Conservation (phyloP, 352 stramenopile genomes). For the Globisporangium mamillatum region DNA sequence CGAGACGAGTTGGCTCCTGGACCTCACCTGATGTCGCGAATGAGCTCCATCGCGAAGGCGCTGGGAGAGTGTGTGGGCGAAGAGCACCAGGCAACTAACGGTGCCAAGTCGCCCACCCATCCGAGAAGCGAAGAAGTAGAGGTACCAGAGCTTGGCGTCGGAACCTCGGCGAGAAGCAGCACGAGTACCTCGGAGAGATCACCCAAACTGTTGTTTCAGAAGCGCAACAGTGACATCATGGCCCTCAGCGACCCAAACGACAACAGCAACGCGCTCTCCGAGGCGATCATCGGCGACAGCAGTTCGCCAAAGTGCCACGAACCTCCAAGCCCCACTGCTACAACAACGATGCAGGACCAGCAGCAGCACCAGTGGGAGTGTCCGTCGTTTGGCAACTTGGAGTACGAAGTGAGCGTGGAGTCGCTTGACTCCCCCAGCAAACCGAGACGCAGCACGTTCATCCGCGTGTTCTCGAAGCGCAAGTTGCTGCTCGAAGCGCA, state of each 20-base stretch:
- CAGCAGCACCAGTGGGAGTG: background rate
- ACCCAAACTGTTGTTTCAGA: conserved; percentile 11
- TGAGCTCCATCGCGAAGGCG: conserved; percentile 26
- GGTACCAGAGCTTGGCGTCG: conserved; percentile 12
- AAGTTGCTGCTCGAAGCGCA: conserved; percentile 33
- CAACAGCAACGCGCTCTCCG: conserved; percentile 7
- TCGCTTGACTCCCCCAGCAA: background rate
- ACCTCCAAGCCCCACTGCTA: background rate
- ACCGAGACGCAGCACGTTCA: background rate
- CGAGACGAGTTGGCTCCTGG: background rate
- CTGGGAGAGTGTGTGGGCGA: conserved; percentile 16
- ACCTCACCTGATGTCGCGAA: background rate
- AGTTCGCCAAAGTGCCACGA: background rate
- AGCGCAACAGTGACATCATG: conserved; percentile 16
- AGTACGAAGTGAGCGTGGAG: background rate
- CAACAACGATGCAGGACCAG: background rate
- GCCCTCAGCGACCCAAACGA: conserved; percentile 1
- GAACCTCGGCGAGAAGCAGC: conserved; percentile 1
- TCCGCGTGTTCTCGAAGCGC: conserved; percentile 19
- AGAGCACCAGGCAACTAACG: background rate
- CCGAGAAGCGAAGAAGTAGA: background rate
- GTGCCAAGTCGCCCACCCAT: too few relatives aligned
- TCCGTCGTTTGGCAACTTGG: conserved; percentile 1
- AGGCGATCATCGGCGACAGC: background rate
- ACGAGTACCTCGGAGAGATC: conserved; percentile 1